These are phyloP conservation scores for Fusarium sp. DNA, from an alignment of 2,329 filamentous ascomycete genomes.

Conservation along the genomic window DNA sequence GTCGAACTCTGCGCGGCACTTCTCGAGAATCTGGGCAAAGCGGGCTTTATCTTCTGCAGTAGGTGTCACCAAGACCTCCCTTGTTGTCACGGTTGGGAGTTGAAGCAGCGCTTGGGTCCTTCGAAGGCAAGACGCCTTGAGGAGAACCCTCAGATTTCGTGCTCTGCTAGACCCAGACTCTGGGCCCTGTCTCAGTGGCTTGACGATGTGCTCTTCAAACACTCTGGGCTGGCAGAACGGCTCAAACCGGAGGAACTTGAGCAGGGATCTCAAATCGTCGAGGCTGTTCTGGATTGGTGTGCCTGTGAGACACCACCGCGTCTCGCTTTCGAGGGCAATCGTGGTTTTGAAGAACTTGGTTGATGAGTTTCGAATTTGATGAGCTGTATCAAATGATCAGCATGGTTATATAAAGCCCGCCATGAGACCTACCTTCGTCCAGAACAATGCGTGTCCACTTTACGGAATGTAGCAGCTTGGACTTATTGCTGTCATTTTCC, in stretches of 20 bases:
- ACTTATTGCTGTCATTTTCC: conserved; percentile 45
- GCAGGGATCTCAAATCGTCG: conserved; percentile 53
- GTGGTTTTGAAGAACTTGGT: conserved; percentile 57
- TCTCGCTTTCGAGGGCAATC: conserved; percentile 52
- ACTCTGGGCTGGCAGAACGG: not conserved
- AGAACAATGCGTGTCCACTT: conserved; percentile 56
- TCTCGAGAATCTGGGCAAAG: fast-evolving
- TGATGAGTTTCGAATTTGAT: conserved; percentile 55
- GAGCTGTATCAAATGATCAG: conserved; percentile 47
- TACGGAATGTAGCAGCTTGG: conserved; percentile 45
- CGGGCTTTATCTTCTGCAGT: fast-evolving
- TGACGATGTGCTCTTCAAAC: conserved; percentile 3
- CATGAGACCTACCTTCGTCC: conserved; percentile 52
- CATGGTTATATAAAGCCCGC: no score
- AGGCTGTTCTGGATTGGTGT: conserved; percentile 66
- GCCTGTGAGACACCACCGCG: conserved; percentile 63
- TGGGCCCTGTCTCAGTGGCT: fast-evolving
- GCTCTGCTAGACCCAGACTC: fast-evolving
- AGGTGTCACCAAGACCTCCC: fast-evolving
- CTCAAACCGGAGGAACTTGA: conserved; percentile 19
- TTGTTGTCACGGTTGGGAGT: fast-evolving
- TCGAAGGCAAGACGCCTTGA: not conserved
- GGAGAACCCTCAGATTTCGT: not conserved
- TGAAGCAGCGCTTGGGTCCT: fast-evolving
- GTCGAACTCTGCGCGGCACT: conserved; percentile 2